phyloP scores from a whole-genome alignment of 495 filamentous ascomycete genomes.

The Aspergillus ostianus region DNA sequence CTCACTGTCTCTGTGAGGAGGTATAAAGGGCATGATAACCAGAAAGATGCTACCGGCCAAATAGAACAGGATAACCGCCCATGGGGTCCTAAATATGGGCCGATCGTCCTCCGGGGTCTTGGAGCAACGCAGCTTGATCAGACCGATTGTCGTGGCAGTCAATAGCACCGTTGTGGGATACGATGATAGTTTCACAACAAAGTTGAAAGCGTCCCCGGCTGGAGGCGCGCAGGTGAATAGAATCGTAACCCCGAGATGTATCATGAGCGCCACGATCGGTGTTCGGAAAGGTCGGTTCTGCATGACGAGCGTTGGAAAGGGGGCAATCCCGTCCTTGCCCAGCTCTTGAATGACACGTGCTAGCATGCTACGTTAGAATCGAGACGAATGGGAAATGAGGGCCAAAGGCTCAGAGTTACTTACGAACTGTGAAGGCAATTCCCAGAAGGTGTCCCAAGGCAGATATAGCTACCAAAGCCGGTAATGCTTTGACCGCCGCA shows the following conservation, averaged over 20 bases:
- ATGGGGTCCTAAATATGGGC: conserved; percentile 23
- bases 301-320: conserved; percentile 58
- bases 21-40: conserved; percentile 39
- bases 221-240: conserved; percentile 61
- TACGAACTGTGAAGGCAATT: conserved; percentile 28
- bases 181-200: conserved; percentile 63
- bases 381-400: background rate
- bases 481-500: conserved; percentile 21
- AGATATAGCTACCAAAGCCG: conserved; percentile 58
- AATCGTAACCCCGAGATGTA: conserved; percentile 61
- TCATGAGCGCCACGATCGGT: conserved; percentile 55
- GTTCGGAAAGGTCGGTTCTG: conserved; percentile 65
- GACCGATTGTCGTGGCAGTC: conserved; percentile 20
- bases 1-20: conserved; percentile 33
- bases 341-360: conserved; percentile 65
- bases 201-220: conserved; percentile 59
- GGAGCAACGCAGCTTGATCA: conserved; percentile 24
- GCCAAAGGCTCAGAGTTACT: background rate
- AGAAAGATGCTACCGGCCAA: conserved; percentile 32
- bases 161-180: conserved; percentile 41
- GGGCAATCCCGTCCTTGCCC: conserved; percentile 65
- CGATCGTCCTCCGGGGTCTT: conserved; percentile 7
- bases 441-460: conserved; percentile 70
- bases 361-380: conserved; percentile 15
- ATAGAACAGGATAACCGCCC: conserved; percentile 24